Evolutionary conservation across 2,329 filamentous ascomycete genomes (phyloP).

Genomic region (Xylariaceae sp.): DNA sequence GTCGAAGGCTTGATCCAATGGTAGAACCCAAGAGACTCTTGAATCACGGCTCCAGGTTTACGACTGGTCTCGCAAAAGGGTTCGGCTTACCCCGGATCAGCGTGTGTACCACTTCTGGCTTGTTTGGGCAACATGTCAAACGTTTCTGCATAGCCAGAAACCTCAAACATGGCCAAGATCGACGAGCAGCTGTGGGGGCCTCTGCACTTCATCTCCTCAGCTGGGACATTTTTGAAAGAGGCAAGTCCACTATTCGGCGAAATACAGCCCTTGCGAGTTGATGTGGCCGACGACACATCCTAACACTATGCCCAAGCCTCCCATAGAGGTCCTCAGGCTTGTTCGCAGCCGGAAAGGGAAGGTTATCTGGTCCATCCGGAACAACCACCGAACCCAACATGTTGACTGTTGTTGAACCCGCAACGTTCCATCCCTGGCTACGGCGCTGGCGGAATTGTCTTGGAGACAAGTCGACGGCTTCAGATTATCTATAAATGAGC

Average conservation of each 20-base stretch:
- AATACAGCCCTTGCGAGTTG: slow-evolving; percentile 7
- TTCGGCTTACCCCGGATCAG: slow-evolving; percentile 17
- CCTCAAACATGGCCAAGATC: slow-evolving; percentile 2
- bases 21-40: too few species aligned
- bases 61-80: too few species aligned
- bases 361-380: slow-evolving; percentile 9
- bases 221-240: not conserved
- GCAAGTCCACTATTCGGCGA: slow-evolving; percentile 8
- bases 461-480: not conserved
- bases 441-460: not conserved
- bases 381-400: not conserved
- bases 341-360: slow-evolving; percentile 13
- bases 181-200: not conserved
- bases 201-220: not conserved
- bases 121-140: slow-evolving; percentile 5
- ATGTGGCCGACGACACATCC: slow-evolving; percentile 6
- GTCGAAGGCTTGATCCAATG: too few species aligned
- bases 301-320: too few species aligned
- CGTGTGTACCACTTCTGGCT: slow-evolving; percentile 5
- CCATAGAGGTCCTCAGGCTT: not conserved
- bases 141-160: slow-evolving; percentile 6
- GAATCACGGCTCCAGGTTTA: too few species aligned
- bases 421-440: slow-evolving; percentile 9
- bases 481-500: slow-evolving; percentile 6
- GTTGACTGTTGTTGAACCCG: not conserved